phyloP scores from a whole-genome alignment of 805 yeast species.

The Yarrowia keelungensis region DNA sequence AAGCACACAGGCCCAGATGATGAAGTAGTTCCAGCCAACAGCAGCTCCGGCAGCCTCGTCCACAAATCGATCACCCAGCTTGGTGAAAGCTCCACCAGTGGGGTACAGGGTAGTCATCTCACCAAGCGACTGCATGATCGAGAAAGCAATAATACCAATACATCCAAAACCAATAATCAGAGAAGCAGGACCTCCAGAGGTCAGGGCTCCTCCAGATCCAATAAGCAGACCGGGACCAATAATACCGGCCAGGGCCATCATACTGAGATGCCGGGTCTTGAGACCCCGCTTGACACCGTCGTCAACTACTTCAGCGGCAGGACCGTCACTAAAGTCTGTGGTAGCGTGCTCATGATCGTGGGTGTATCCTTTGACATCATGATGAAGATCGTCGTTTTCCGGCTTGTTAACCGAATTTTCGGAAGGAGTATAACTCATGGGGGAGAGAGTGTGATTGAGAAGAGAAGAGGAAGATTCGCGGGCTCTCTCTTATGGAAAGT shows the following conservation, averaged over 20 bases:
- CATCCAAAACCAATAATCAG: slow-evolving; percentile 58
- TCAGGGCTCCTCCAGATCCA: slow-evolving; percentile 60
- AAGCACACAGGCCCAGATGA: slow-evolving; percentile 58
- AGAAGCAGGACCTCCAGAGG: slow-evolving; percentile 60
- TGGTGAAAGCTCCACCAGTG: slow-evolving; percentile 60
- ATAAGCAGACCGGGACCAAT: slow-evolving; percentile 86
- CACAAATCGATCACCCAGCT: slow-evolving; percentile 57
- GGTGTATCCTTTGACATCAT: slow-evolving; percentile 15
- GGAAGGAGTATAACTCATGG: slow-evolving; percentile 34
- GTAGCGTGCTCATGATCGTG: slow-evolving; percentile 20
- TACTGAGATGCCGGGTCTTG: slow-evolving; percentile 71
- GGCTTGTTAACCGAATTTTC: slow-evolving; percentile 13
- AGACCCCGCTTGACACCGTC: slow-evolving; percentile 54
- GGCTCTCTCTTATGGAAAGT: background rate
- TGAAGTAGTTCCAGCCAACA: slow-evolving; percentile 58
- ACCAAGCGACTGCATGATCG: slow-evolving; percentile 62
- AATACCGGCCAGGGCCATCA: slow-evolving; percentile 85
- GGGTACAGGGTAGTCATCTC: slow-evolving; percentile 64
- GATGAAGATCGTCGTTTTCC: background rate
- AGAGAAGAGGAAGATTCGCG: background rate
- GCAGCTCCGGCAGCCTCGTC: slow-evolving; percentile 59
- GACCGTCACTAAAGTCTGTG: slow-evolving; percentile 31
- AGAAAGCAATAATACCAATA: slow-evolving; percentile 60
- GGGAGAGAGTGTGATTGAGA: background rate
- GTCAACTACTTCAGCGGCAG: slow-evolving; percentile 39